phyloP scores from a whole-genome alignment of 805 yeast genomes.

The Debaryomyces tyrocola region DNA sequence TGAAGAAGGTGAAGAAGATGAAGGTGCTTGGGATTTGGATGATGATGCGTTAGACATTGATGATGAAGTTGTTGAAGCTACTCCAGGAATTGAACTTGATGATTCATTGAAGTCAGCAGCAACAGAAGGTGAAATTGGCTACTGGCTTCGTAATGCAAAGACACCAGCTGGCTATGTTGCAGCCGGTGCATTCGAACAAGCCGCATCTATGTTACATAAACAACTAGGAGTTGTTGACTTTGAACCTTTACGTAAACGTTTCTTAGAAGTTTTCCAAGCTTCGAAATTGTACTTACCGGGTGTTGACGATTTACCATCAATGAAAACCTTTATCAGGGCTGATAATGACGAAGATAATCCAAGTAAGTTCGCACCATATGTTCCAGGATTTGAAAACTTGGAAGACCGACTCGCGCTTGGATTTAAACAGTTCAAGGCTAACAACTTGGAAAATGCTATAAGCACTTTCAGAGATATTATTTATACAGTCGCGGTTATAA shows the following conservation, averaged over 20 bases:
- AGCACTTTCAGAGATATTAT: conserved; percentile 75
- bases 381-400: conserved; percentile 72
- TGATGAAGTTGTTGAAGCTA: conserved; percentile 38
- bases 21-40: conserved; percentile 78
- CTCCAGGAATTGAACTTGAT: conserved; percentile 13
- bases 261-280: conserved; percentile 80
- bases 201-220: conserved; percentile 86
- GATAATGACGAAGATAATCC: conserved; percentile 59
- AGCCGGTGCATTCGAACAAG: conserved; percentile 94
- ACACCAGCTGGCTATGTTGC: conserved; percentile 93
- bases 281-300: conserved; percentile 76
- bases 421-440: conserved; percentile 78
- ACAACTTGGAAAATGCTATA: conserved; percentile 81
- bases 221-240: conserved; percentile 86
- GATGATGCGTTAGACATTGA: conserved; percentile 76
- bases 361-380: conserved; percentile 52
- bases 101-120: conserved; percentile 23
- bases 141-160: conserved; percentile 87
- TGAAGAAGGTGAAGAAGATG: conserved; percentile 49
- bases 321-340: conserved; percentile 66
- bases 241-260: conserved; percentile 82
- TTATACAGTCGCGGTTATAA: conserved; percentile 68
- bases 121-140: conserved; percentile 60
- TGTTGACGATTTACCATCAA: conserved; percentile 69
- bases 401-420: conserved; percentile 67